Conservation (phyloP, 108 stramenopile genomes). For the Skeletonema costatum region DNA sequence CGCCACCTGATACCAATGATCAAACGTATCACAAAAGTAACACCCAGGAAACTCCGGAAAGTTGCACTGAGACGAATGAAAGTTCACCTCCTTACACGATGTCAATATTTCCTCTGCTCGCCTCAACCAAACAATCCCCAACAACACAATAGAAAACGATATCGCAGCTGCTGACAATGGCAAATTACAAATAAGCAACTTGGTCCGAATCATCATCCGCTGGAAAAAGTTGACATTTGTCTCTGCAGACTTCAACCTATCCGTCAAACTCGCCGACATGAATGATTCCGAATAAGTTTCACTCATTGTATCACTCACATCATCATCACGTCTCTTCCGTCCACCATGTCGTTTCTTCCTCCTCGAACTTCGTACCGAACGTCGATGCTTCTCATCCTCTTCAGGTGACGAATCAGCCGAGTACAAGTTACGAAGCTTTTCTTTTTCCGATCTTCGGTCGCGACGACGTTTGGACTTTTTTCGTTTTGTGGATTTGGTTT, state of each 20-base stretch:
- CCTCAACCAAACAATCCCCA: constrained; percentile 85
- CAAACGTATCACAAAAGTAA: constrained; percentile 47
- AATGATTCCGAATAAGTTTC: constrained; percentile 24
- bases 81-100: constrained; percentile 35
- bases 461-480: neutral
- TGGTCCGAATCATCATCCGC: constrained; percentile 9
- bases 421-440: constrained; percentile 10
- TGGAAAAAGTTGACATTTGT: neutral
- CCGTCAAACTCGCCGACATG: constrained; percentile 17
- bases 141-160: constrained; percentile 63
- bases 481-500: neutral
- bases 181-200: constrained; percentile 69
- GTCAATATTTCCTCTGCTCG: constrained; percentile 50
- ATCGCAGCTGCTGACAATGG: constrained; percentile 76
- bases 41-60: constrained; percentile 51
- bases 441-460: neutral
- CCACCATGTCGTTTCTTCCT: constrained; percentile 7
- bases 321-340: constrained; percentile 6
- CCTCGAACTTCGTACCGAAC: neutral
- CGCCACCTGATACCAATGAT: constrained; percentile 39
- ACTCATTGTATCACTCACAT: constrained; percentile 13
- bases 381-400: constrained; percentile 15
- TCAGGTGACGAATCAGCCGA: constrained; percentile 21
- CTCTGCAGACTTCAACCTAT: neutral
- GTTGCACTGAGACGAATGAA: constrained; percentile 36